A percentile compares a stretch with the other conserved stretches of the same genome.
These are phyloP conservation scores for Teratosphaeria epicoccoides DNA, from an alignment of 2,329 filamentous ascomycete species.

Conservation along the genomic window DNA sequence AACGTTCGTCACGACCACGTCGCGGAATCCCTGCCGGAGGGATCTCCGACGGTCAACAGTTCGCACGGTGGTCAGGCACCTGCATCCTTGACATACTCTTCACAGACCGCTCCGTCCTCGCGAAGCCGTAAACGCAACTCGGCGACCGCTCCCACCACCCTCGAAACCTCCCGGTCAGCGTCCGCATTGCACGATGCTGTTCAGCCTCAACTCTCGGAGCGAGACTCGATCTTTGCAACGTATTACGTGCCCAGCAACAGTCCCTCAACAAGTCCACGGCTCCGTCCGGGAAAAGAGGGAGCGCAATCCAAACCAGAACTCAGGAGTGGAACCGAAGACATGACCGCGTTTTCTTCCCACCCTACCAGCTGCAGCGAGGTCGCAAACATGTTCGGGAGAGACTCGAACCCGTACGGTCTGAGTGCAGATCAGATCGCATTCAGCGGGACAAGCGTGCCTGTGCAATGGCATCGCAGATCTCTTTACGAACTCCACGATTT, in stretches of 20 bases:
- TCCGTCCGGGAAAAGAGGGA: background rate
- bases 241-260: conserved; percentile 46
- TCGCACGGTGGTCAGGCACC: background rate
- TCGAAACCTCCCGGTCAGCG: background rate
- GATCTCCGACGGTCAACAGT: background rate
- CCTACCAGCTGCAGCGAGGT: background rate
- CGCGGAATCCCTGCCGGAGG: background rate
- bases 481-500: conserved; percentile 23
- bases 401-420: conserved; percentile 4
- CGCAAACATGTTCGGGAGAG: conserved; percentile 5
- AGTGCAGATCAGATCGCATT: conserved; percentile 1
- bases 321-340: conserved; percentile 5
- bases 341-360: conserved; percentile 4
- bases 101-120: background rate
- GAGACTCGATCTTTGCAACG: conserved; percentile 54
- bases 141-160: background rate
- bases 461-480: conserved; percentile 21
- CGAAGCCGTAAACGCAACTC: background rate
- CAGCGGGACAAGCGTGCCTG: conserved; percentile 13
- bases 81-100: background rate
- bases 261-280: conserved; percentile 28
- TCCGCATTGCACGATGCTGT: conserved; percentile 23
- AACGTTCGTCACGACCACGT: background rate
- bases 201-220: conserved; percentile 47
- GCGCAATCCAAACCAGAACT: background rate